Evolutionary conservation across 179 eudicot genomes (phyloP).

Genomic region (Beta lomatogona): DNA sequence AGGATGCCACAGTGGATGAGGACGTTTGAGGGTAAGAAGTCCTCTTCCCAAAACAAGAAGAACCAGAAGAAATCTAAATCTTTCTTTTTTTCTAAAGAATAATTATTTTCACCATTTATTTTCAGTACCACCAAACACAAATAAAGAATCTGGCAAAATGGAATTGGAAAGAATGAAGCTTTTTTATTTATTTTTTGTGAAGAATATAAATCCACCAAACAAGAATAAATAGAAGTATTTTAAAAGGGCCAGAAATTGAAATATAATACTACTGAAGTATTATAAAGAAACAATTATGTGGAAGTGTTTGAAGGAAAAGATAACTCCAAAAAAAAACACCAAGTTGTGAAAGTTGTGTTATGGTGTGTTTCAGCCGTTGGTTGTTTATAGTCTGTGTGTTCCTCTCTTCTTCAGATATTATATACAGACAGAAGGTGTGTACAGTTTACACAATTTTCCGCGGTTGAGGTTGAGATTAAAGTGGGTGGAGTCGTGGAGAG

Average conservation of each 20-base stretch:
- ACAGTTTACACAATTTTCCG: neutral
- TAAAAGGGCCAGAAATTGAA: no score
- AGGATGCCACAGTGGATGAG: slow-evolving; percentile 6
- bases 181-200: slow-evolving; percentile 8
- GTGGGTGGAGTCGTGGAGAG: neutral
- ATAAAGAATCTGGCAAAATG: slow-evolving; percentile 19
- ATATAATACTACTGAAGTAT: neutral
- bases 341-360: neutral
- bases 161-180: slow-evolving; percentile 1
- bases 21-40: slow-evolving; percentile 17
- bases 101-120: neutral
- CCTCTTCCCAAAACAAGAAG: neutral
- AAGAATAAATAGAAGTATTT: slow-evolving; percentile 8
- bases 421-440: neutral
- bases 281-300: neutral
- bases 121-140: slow-evolving; percentile 9
- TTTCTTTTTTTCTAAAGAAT: neutral
- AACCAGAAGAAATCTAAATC: neutral
- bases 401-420: neutral
- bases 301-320: no score
- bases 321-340: no score
- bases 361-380: no score
- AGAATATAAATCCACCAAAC: slow-evolving; percentile 20
- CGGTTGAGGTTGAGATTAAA: slow-evolving; percentile 1
- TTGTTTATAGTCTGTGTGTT: no score